phyloP scores from a whole-genome alignment of 1,139 yeast species.

The Geotrichum histeridarum region DNA sequence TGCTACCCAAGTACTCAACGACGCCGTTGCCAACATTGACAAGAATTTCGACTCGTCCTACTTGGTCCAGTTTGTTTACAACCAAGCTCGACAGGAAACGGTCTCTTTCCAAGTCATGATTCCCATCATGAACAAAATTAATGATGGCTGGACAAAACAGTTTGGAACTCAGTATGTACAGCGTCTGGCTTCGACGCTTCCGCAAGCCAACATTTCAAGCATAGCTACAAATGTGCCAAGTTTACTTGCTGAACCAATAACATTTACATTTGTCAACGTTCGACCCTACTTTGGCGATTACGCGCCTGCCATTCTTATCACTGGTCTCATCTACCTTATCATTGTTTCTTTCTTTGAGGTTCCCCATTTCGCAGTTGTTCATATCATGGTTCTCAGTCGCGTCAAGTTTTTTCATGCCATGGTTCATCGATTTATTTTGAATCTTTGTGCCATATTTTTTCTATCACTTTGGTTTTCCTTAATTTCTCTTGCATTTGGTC shows the following conservation, averaged over 20 bases:
- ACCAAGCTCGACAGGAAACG: conserved; percentile 13
- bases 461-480: conserved; percentile 52
- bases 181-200: conserved; percentile 4
- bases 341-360: conserved; percentile 61
- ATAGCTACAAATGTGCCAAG: conserved; percentile 25
- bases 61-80: conserved; percentile 5
- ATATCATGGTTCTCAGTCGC: conserved; percentile 45
- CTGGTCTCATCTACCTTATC: conserved; percentile 70
- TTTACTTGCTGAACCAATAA: conserved; percentile 38
- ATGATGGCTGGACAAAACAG: conserved; percentile 1
- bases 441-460: conserved; percentile 48
- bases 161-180: background rate
- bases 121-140: conserved; percentile 24
- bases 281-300: conserved; percentile 50
- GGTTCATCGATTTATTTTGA: conserved; percentile 46
- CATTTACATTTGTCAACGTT: conserved; percentile 35
- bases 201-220: conserved; percentile 25
- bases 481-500: conserved; percentile 57
- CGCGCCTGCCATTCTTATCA: conserved; percentile 60
- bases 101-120: background rate
- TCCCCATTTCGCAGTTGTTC: conserved; percentile 53
- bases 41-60: background rate
- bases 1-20: conserved; percentile 22
- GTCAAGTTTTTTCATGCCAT: conserved; percentile 46
- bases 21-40: conserved; percentile 15